Evolutionary conservation across 352 stramenopile species (phyloP), one percentile per base, ranked within the genome.

Genomic region (Pythium aristosporum): DNA sequence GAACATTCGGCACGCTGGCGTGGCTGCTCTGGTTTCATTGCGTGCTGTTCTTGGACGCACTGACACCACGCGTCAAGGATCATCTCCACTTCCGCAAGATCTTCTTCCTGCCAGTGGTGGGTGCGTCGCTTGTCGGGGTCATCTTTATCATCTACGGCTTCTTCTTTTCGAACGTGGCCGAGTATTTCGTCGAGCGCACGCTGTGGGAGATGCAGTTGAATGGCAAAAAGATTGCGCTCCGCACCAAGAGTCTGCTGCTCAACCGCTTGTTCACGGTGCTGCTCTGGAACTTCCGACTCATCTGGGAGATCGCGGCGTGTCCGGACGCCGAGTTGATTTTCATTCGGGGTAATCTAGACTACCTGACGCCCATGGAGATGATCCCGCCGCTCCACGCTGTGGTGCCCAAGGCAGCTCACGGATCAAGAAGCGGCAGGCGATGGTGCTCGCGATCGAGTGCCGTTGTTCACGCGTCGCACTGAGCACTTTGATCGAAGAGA

Each of bases 301-400:
- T 69, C 16, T 83, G 67, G 65, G 72, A 78, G 11, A 53, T 79
- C 23, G 62, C 60, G 2, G 57, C 13, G 36, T 69, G 71, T 55
- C 46, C 63, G 6, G 73, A 81, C 47, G 57, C 75, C 46, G 68
- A 83, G 53, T 61, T 83, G 13, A 75, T 61, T 15, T 74, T 72
- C 20, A 72, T 83, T 34, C 70, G 73, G 5, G 77, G 77, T 2
- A 68, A 53, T 8, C 56, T 85, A 37, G 68, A 80, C 28, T 85
- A 85, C 50, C 76, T 73, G 37, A 78, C 70, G 16, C 73, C 74
- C 2, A 71, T 83, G 32, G 73, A 85, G 21, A 80, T 73, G n/a
- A 79, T 85, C 50, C 68, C 71, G 2, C 64, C 68, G 15, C 52
- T 72, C 21, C 39, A 50, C 15, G 42, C 21, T n/a, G 25, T n/a